Conservation (phyloP, 176 grass and related monocot species). For the Zoysia pacifica region DNA sequence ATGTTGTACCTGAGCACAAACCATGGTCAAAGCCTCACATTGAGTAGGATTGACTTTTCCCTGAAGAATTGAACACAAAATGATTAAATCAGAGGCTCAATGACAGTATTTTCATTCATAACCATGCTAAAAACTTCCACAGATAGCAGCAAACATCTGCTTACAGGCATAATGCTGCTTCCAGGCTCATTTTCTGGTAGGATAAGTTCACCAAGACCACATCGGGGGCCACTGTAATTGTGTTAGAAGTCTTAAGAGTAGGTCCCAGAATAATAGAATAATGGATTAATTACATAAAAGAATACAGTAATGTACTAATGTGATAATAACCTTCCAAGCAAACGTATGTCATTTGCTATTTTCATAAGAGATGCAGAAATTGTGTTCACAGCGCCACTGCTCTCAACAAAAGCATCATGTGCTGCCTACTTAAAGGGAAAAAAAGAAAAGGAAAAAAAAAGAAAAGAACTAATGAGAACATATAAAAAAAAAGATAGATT, state of each 20-base stretch:
- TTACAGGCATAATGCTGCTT: conserved; percentile 99
- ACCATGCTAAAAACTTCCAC: conserved; percentile 22
- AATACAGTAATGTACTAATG: background rate
- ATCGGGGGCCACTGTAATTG: conserved; percentile 78
- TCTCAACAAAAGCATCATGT: conserved; percentile 98
- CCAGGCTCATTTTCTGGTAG: conserved; percentile 99
- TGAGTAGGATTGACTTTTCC: conserved; percentile 99
- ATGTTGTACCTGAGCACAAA: conserved; percentile 84
- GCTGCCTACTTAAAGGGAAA: conserved; percentile 57
- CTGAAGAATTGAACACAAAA: conserved; percentile 46
- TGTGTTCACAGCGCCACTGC: conserved; percentile 85
- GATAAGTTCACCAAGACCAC: conserved; percentile 95
- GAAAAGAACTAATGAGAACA: background rate
- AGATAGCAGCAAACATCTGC: background rate
- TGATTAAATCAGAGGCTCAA: conserved; percentile 1
- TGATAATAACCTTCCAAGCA: conserved; percentile 76
- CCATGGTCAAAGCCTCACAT: conserved; percentile 97
- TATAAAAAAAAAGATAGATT: conserved; percentile 12
- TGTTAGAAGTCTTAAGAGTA: conserved; percentile 22
- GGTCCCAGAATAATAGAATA: conserved; percentile 6
- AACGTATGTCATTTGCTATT: conserved; percentile 94
- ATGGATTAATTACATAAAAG: background rate
- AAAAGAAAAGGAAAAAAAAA: background rate
- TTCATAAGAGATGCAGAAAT: conserved; percentile 97
- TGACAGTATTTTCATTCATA: background rate